Evolutionary conservation across 768 basidiomycete species (phyloP), one percentile per base, ranked within the genome.

Genomic region (Leccinum obscurum): DNA sequence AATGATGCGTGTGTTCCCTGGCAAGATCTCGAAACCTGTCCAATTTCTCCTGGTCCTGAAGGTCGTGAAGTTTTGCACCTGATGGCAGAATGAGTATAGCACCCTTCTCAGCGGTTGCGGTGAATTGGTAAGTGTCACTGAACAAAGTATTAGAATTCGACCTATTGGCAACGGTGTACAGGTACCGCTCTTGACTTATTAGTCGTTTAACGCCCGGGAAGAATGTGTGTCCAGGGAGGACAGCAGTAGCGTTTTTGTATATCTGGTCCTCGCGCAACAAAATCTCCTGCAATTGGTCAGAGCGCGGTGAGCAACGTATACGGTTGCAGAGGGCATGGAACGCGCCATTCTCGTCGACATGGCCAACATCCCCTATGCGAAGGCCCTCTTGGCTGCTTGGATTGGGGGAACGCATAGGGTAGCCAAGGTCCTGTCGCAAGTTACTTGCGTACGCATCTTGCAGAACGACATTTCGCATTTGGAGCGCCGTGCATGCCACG

Each of bases 291-390:
- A 37, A 37, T 15, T 5, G 11, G 28, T 35, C 13, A 1, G 34
- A 35, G 11, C 34, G 34, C 13, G 34, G 15, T 15, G 50, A 1
- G 51, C 8, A 58, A 10, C 34, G 3, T 6, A 76, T 72, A 26
- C 26, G 26, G 37, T 75, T 76, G 65, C 76, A 77, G 1, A 75
- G 65, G 58, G 69, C 71, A 26, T 66, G 61, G 44, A 78, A 65
- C 30, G 7, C 28, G 20, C 76, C 76, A 41, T 62, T 44, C 2
- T 62, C 58, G 4, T 68, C 66, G n/a, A 77, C 52, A 30, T 72
- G 64, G 6, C 73, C 74, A 6, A 77, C 71, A 57, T 78, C 76
- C 1, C 76, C 76, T 15, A 77, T 73, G 35, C 62, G 68, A n/a
- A 73, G 56, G 1, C 76, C 75, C 15, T 76, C 28, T 28, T 28